phyloP scores from a whole-genome alignment of 1,284 basidiomycete genomes.

The Malassezia yamatoensis region DNA sequence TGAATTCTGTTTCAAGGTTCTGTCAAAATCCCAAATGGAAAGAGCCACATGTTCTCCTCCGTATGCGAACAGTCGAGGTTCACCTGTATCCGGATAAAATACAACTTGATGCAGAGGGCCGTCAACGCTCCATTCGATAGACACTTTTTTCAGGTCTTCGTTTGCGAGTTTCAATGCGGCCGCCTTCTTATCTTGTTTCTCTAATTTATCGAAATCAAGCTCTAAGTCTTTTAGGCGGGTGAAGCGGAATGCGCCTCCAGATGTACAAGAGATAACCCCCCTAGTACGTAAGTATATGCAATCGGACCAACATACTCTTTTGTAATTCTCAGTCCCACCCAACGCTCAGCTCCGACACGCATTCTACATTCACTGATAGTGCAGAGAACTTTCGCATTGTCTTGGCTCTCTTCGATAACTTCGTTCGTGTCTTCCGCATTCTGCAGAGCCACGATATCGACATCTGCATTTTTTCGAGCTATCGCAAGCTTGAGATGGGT shows the following conservation, averaged over 20 bases:
- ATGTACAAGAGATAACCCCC: constrained; percentile 8
- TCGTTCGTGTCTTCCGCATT: background rate
- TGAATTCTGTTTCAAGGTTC: background rate
- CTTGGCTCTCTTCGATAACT: background rate
- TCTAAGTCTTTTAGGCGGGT: background rate
- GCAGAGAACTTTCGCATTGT: background rate
- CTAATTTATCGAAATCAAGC: background rate
- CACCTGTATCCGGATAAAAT: constrained; percentile 3
- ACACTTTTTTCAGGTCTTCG: background rate
- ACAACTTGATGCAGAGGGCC: constrained; percentile 12
- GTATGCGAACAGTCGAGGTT: constrained; percentile 10
- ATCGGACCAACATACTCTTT: background rate
- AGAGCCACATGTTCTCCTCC: constrained; percentile 16
- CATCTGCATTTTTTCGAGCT: constrained; percentile 10
- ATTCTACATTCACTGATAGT: constrained; percentile 11
- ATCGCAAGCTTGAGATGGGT: constrained; percentile 8
- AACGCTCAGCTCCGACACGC: constrained; percentile 16
- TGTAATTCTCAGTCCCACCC: constrained; percentile 9
- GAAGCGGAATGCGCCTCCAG: constrained; percentile 13
- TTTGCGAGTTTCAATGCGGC: background rate
- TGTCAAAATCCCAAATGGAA: constrained; percentile 7
- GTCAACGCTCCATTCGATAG: constrained; percentile 7
- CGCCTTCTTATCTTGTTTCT: background rate
- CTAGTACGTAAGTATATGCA: background rate
- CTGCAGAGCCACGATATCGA: constrained; percentile 2